These are phyloP conservation scores for Coprinellus aureogranulatus DNA, from an alignment of 768 basidiomycete species.

Conservation along the genomic window DNA sequence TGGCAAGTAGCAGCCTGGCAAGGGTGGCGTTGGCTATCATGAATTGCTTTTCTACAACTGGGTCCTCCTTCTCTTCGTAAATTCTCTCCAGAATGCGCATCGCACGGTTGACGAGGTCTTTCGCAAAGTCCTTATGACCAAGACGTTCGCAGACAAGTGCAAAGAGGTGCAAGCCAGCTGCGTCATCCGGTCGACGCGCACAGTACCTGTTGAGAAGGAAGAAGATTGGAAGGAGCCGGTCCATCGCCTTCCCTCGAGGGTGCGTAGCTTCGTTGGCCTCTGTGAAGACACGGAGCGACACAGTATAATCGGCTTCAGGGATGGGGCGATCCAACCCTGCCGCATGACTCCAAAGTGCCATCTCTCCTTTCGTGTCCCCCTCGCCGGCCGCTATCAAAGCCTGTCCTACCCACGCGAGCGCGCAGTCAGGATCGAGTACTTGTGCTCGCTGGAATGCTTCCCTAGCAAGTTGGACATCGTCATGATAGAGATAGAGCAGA, in stretches of 20 bases:
- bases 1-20: constrained; percentile 70
- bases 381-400: constrained; percentile 64
- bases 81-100: constrained; percentile 75
- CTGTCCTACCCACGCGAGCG: constrained; percentile 89
- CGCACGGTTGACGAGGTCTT: constrained; percentile 54
- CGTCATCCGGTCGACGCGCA: constrained; percentile 63
- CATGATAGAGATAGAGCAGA: constrained; percentile 76
- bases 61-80: constrained; percentile 87
- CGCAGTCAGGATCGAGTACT: constrained; percentile 86
- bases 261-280: constrained; percentile 18
- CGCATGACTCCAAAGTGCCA: constrained; percentile 71
- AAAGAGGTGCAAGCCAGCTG: constrained; percentile 77
- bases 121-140: constrained; percentile 63
- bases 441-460: constrained; percentile 87
- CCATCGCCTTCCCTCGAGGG: constrained; percentile 21
- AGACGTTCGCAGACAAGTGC: constrained; percentile 84
- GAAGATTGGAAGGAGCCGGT: constrained; percentile 70
- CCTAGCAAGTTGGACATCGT: constrained; percentile 79
- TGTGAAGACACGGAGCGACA: constrained; percentile 58
- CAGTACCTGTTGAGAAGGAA: constrained; percentile 79
- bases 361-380: constrained; percentile 59
- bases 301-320: constrained; percentile 79
- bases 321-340: constrained; percentile 55
- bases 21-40: constrained; percentile 79
- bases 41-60: constrained; percentile 73